Conservation (phyloP, 2,329 filamentous ascomycete species). For the Penicillium sp. region DNA sequence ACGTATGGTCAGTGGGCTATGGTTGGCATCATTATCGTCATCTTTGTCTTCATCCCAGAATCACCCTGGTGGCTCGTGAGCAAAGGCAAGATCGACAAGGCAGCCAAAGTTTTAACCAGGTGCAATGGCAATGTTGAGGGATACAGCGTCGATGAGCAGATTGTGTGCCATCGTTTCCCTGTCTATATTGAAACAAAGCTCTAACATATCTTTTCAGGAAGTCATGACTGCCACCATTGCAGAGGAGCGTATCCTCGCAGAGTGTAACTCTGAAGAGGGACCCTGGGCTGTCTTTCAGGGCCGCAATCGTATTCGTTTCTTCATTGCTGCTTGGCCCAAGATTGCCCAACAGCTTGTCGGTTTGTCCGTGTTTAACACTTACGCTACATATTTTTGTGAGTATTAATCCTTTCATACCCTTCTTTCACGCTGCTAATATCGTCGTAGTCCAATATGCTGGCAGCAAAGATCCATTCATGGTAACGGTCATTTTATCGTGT, state of each 20-base stretch:
- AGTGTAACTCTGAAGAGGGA: slow-evolving; percentile 30
- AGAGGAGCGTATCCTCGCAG: slow-evolving; percentile 34
- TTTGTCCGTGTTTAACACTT: slow-evolving; percentile 42
- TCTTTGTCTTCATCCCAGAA: slow-evolving; percentile 39
- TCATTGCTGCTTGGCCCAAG: slow-evolving; percentile 44
- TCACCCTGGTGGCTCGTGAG: slow-evolving; percentile 45
- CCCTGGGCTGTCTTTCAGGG: slow-evolving; percentile 41
- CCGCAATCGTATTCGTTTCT: slow-evolving; percentile 39
- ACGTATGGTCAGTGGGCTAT: slow-evolving; percentile 42
- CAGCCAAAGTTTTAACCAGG: slow-evolving; percentile 30
- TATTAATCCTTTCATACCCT: neutral
- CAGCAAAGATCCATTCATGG: slow-evolving; percentile 44
- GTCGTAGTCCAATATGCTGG: slow-evolving; percentile 43
- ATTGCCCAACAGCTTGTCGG: slow-evolving; percentile 45
- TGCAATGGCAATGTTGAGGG: slow-evolving; percentile 33
- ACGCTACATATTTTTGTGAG: slow-evolving; percentile 44
- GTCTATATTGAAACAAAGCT: neutral
- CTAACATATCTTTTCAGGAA: slow-evolving; percentile 18
- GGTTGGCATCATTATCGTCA: slow-evolving; percentile 43
- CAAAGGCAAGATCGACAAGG: slow-evolving; percentile 35
- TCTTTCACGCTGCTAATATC: slow-evolving; percentile 5
- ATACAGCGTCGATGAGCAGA: slow-evolving; percentile 36
- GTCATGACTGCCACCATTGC: slow-evolving; percentile 39
- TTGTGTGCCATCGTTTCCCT: slow-evolving; percentile 21
- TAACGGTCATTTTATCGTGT: slow-evolving; percentile 45